phyloP scores from a whole-genome alignment of 257 asterid genomes.

The Solanum sparsipilum region DNA sequence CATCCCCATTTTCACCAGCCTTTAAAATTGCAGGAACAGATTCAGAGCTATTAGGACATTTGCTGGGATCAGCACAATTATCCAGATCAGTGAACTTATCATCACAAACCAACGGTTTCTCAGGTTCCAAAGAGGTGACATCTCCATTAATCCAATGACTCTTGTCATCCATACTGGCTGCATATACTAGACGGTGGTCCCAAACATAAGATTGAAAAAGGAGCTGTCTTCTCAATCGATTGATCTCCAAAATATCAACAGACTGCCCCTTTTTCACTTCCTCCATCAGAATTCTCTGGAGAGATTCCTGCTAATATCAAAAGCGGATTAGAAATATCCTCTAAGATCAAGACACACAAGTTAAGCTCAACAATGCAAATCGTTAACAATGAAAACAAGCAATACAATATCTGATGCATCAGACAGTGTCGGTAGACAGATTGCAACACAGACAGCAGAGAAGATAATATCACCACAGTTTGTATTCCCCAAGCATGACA shows the following conservation, averaged over 20 bases:
- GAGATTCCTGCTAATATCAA: slow-evolving; percentile 45
- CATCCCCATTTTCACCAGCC: slow-evolving; percentile 24
- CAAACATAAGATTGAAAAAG: slow-evolving; percentile 74
- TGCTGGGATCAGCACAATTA: slow-evolving; percentile 14
- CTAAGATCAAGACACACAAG: background rate
- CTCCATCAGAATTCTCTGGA: slow-evolving; percentile 41
- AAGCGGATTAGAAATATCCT: slow-evolving; percentile 8
- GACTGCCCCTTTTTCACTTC: slow-evolving; percentile 58
- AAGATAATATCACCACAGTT: background rate
- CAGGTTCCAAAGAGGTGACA: slow-evolving; percentile 21
- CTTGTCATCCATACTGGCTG: slow-evolving; percentile 37
- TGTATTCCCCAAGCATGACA: background rate
- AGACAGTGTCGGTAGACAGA: background rate
- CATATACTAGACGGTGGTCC: slow-evolving; percentile 72
- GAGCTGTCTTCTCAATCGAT: slow-evolving; percentile 63
- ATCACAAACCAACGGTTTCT: slow-evolving; percentile 19
- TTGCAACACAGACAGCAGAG: background rate
- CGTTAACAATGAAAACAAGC: background rate
- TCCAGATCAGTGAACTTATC: slow-evolving; percentile 22
- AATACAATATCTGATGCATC: background rate
- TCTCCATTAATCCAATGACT: slow-evolving; percentile 18
- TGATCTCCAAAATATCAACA: slow-evolving; percentile 73
- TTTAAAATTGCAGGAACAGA: slow-evolving; percentile 20
- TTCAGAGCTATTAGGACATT: slow-evolving; percentile 10
- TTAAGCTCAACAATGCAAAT: background rate